Base-by-base conservation (phyloP, 2,329 filamentous ascomycete genomes). In the Mycogone perniciosa region DNA sequence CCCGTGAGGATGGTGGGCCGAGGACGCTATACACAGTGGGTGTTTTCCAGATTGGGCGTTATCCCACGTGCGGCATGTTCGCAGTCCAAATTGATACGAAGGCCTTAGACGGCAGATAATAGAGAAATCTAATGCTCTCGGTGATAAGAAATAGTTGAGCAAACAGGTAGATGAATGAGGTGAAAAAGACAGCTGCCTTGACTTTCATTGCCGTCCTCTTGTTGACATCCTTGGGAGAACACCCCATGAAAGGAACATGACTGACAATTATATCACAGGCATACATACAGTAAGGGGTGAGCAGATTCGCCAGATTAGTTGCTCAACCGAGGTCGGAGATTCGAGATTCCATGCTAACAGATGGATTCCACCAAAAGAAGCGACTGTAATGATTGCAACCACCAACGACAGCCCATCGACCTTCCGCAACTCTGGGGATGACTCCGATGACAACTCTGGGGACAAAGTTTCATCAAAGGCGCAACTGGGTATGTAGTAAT, bases 91-190 rank as follows among this genome's bases (percentile, higher is more conserved):
- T 46, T 7, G 31, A 29, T 10, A 46, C n/a, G 13, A 37, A 46
- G 3, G 20, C 33, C 1, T 37, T 33, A 2, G 6, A 7, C 2
- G 44, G 44, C 26, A 46, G 33, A n/a, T 27, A 38, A 6, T 46
- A 46, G 6, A 46, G 44, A 26, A 33, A 46, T 11, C 44, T 35
- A 10, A 46, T 26, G 26, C 44, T 38, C 26, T 46, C 44, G 6
- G 44, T 46, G n/a, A 46, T 46, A 9, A 46, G 31, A 26, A 38
- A 46, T 30, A 46, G 27, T 20, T 33, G 44, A 7, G 44, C 44
- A 34, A 46, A 27, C 27, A 46, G 7, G 11, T 46, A 46, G 10
- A 46, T 35, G 33, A 46, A 46, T 1, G 33, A 29, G 7, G 31
- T 35, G 29, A 46, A 20, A 8, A 27, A 7, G 6, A 30, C 20